phyloP scores from a whole-genome alignment of 345 rosid genomes.

The Gossypium turneri region DNA sequence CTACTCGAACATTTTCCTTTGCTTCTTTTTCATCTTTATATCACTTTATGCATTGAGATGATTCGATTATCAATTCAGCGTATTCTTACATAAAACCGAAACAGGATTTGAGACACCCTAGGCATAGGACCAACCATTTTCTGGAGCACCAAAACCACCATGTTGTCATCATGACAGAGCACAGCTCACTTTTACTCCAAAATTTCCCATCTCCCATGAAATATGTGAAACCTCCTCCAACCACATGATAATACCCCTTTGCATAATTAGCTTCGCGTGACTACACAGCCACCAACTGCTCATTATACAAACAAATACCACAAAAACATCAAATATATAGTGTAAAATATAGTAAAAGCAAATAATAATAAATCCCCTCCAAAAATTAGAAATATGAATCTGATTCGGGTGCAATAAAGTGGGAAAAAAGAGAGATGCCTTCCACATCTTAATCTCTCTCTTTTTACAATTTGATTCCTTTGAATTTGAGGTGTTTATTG shows the following conservation, averaged over 20 bases:
- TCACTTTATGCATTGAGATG: too few relatives aligned
- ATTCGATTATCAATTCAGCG: too few relatives aligned
- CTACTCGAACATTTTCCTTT: constrained; percentile 30
- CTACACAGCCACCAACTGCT: constrained; percentile 24
- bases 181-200: neutral
- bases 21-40: neutral
- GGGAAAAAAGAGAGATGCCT: neutral
- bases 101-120: neutral
- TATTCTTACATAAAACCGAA: too few relatives aligned
- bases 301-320: neutral
- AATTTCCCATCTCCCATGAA: neutral
- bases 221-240: neutral
- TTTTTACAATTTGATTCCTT: neutral
- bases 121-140: neutral
- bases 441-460: constrained; percentile 6
- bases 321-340: neutral
- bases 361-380: neutral
- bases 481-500: too few relatives aligned
- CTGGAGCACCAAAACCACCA: neutral
- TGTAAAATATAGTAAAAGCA: neutral
- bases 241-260: neutral
- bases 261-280: constrained; percentile 28
- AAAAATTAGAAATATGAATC: neutral
- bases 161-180: constrained; percentile 22
- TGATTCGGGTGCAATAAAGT: constrained; percentile 16